Evolutionary conservation across 148 eudicot species (phyloP).

Genomic region (Polygonum aviculare): DNA sequence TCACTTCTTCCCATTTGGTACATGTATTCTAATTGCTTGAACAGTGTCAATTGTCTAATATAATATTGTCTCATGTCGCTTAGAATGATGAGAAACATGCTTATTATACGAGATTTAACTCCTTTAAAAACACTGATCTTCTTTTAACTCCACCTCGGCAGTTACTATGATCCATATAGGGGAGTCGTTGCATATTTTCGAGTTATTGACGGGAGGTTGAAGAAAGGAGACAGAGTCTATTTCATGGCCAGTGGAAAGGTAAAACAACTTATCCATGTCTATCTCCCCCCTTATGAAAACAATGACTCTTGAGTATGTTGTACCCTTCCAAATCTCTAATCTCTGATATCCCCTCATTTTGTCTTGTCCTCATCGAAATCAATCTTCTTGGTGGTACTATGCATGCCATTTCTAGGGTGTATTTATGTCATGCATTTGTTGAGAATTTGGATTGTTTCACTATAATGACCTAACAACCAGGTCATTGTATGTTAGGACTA

Average conservation of each 20-base stretch:
- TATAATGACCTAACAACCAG: not conserved
- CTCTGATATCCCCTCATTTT: not conserved
- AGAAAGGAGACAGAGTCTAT: slow-evolving; percentile 82
- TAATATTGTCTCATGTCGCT: not conserved
- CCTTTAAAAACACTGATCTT: not conserved
- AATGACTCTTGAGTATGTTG: not conserved
- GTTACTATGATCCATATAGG: slow-evolving; percentile 92
- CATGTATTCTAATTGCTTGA: not conserved
- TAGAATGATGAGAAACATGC: not conserved
- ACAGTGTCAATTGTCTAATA: not conserved
- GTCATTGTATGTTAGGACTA: slow-evolving; percentile 55
- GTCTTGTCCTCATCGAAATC: not conserved
- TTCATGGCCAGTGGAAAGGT: slow-evolving; percentile 97
- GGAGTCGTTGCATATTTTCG: slow-evolving; percentile 96
- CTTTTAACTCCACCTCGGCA: slow-evolving; percentile 20
- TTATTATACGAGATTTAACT: not conserved
- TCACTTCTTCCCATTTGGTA: slow-evolving; percentile 4
- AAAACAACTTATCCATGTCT: slow-evolving; percentile 10
- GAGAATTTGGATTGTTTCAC: not conserved
- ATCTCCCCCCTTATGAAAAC: not conserved
- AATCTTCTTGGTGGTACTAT: not conserved
- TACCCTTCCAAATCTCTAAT: not conserved
- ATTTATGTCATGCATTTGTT: not conserved
- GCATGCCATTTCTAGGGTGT: not conserved
- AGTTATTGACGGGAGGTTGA: slow-evolving; percentile 81